Evolutionary conservation across 2,329 filamentous ascomycete genomes (phyloP).

Genomic region (Phaeophleospora eucalypticola): DNA sequence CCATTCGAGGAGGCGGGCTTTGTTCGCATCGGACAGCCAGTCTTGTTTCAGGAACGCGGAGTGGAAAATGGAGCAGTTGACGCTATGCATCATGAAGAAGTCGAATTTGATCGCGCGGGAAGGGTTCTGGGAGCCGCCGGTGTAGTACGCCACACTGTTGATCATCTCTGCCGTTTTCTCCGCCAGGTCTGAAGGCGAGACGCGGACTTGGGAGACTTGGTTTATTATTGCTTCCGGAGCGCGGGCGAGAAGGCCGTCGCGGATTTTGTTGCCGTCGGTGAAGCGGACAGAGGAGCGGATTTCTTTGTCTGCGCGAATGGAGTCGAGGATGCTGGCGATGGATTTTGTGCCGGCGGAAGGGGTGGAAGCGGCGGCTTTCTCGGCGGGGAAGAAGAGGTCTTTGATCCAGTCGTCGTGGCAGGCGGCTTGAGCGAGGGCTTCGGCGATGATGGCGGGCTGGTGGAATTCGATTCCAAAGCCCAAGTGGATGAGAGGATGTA

Average conservation of each 20-base stretch:
- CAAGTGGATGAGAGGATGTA: conserved; percentile 77
- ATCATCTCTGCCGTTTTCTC: conserved; percentile 64
- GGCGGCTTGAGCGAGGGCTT: conserved; percentile 72
- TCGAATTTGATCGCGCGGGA: conserved; percentile 69
- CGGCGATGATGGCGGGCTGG: conserved; percentile 75
- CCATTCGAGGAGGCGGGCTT: conserved; percentile 71
- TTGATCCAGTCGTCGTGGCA: conserved; percentile 60
- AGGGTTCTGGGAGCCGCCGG: conserved; percentile 59
- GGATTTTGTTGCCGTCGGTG: conserved; percentile 59
- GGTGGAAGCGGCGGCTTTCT: conserved; percentile 49
- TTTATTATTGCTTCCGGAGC: conserved; percentile 61
- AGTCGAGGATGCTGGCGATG: conserved; percentile 59
- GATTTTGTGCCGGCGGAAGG: conserved; percentile 29
- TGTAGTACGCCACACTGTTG: conserved; percentile 58
- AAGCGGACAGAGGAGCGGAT: conserved; percentile 52
- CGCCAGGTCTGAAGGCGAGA: conserved; percentile 53
- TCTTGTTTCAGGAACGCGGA: conserved; percentile 55
- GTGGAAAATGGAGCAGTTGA: conserved; percentile 75
- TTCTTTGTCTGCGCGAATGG: conserved; percentile 54
- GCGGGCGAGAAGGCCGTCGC: conserved; percentile 62
- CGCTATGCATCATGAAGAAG: conserved; percentile 70
- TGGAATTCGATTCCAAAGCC: conserved; percentile 80
- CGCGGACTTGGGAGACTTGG: conserved; percentile 53
- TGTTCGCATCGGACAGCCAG: conserved; percentile 59
- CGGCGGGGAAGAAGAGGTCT: conserved; percentile 52